Percentiles rank a stretch among this genome's conserved stretches.
Conservation (phyloP, 1,139 yeast species). For the Yamadazyma blattariae region DNA sequence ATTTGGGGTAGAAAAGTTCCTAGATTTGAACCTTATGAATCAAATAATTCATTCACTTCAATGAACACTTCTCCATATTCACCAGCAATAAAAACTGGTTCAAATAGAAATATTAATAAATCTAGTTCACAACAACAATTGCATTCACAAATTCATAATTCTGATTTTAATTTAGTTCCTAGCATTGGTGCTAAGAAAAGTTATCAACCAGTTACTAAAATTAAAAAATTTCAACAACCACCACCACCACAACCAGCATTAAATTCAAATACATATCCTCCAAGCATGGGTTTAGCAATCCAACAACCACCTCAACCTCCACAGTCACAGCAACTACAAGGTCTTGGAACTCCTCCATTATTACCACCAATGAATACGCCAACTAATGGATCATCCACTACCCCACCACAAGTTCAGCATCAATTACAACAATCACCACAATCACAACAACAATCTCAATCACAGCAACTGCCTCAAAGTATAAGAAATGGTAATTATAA, state of each 20-base stretch:
- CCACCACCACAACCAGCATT: not conserved
- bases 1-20: conserved; percentile 50
- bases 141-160: conserved; percentile 38
- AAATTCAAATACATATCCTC: conserved; percentile 13
- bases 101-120: conserved; percentile 37
- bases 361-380: conserved; percentile 3
- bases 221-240: conserved; percentile 20
- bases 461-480: not conserved
- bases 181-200: conserved; percentile 25
- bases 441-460: not conserved
- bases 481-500: not conserved
- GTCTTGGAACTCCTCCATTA: not conserved
- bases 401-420: conserved; percentile 1
- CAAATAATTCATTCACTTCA: conserved; percentile 22
- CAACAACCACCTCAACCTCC: conserved; percentile 3
- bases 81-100: conserved; percentile 38
- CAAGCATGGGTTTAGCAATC: conserved; percentile 8
- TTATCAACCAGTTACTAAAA: conserved; percentile 33
- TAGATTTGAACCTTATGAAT: conserved; percentile 51
- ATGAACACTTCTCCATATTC: conserved; percentile 22
- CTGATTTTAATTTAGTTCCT: conserved; percentile 36
- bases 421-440: not conserved
- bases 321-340: not conserved
- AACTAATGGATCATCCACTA: not conserved
- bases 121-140: conserved; percentile 40